Conservation (phyloP, 2,329 filamentous ascomycete species). For the Daldinia eschscholtzii region DNA sequence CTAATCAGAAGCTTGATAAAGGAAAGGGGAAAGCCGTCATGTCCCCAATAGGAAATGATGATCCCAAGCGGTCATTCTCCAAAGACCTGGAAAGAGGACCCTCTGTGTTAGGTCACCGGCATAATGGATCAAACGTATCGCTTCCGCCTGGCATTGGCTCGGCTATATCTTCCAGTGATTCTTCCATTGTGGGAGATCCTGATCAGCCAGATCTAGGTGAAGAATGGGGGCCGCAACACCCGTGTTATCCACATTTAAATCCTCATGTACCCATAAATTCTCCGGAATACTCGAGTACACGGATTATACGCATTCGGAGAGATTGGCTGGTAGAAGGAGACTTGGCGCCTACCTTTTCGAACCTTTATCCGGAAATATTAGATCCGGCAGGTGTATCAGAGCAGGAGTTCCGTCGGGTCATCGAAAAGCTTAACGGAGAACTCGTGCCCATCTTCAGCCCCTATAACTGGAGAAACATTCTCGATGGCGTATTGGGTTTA, state of each 20-base stretch:
- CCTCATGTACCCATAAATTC: constrained; percentile 87
- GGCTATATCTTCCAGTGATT: constrained; percentile 67
- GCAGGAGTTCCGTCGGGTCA: constrained; percentile 84
- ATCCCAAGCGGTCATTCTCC: constrained; percentile 57
- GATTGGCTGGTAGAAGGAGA: constrained; percentile 95
- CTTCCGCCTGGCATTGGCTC: constrained; percentile 65
- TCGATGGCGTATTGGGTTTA: constrained; percentile 84
- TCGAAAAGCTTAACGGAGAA: constrained; percentile 84
- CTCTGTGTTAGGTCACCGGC: constrained; percentile 58
- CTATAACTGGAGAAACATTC: constrained; percentile 78
- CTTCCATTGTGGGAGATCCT: constrained; percentile 72
- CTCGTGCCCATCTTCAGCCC: constrained; percentile 85
- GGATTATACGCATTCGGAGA: constrained; percentile 89
- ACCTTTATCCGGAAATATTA: constrained; percentile 95
- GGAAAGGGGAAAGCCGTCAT: constrained; percentile 66
- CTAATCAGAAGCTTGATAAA: constrained; percentile 57
- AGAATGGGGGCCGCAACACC: constrained; percentile 93
- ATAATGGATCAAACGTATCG: constrained; percentile 61
- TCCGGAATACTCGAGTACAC: constrained; percentile 79
- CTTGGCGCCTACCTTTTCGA: constrained; percentile 91
- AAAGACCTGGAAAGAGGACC: constrained; percentile 68
- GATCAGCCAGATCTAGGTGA: constrained; percentile 76
- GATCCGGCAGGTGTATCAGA: constrained; percentile 86
- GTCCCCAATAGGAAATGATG: constrained; percentile 55
- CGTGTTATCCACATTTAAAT: constrained; percentile 94